Conservation (phyloP, 371 early-diverging fungal genomes). For the Rhizopus arrhizus region DNA sequence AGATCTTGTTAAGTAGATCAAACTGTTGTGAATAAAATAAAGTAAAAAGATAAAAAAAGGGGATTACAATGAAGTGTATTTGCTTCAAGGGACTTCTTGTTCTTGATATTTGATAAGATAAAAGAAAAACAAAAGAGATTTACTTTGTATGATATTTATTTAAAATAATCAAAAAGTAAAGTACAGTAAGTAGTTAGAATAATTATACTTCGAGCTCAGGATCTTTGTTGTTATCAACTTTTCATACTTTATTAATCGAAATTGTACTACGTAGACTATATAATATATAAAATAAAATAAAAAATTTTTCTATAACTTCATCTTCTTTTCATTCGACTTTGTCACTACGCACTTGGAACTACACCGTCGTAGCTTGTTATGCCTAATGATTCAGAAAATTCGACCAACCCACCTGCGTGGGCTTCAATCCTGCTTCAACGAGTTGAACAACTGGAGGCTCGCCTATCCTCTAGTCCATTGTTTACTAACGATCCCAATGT, state of each 20-base stretch:
- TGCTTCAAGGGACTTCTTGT: too few relatives aligned
- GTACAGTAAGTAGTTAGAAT: too few relatives aligned
- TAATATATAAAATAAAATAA: neutral
- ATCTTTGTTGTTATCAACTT: neutral
- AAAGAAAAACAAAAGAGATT: too few relatives aligned
- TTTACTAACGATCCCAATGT: neutral
- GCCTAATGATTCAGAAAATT: neutral
- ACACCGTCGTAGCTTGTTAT: constrained; percentile 1
- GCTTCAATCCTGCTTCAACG: neutral
- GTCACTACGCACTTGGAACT: neutral
- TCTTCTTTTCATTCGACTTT: constrained; percentile 2
- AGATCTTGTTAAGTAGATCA: too few relatives aligned
- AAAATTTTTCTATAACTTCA: neutral
- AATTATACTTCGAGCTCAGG: too few relatives aligned
- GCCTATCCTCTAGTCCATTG: neutral
- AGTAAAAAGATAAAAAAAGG: too few relatives aligned
- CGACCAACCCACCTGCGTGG: neutral
- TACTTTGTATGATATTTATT: too few relatives aligned
- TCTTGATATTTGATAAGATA: too few relatives aligned
- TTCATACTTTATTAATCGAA: neutral
- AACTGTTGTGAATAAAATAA: too few relatives aligned
- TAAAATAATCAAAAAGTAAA: too few relatives aligned
- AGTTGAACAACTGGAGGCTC: neutral
- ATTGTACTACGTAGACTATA: neutral
- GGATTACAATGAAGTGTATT: too few relatives aligned